Evolutionary conservation across 1,284 basidiomycete species (phyloP).

Genomic region (Tilletia indica): DNA sequence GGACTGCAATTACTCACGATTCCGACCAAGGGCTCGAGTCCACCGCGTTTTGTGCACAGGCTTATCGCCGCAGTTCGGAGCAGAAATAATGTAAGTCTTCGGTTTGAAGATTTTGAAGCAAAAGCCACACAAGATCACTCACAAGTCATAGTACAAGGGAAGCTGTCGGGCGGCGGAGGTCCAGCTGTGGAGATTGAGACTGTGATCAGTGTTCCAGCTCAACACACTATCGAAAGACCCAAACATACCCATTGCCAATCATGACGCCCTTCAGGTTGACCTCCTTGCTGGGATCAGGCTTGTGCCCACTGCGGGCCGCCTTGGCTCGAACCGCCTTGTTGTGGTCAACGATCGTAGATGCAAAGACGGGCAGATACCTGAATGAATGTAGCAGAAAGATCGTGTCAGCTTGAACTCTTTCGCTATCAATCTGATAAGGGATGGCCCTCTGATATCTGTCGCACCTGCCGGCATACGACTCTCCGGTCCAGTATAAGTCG

Average conservation of each 20-base stretch:
- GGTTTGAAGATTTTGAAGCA: background rate
- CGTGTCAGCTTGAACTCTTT: too few relatives aligned
- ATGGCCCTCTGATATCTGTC: too few relatives aligned
- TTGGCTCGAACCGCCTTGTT: constrained; percentile 62
- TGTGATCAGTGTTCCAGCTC: background rate
- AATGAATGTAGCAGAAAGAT: background rate
- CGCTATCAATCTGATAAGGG: too few relatives aligned
- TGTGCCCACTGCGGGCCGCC: constrained; percentile 61
- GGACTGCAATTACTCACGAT: background rate
- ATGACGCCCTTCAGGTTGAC: constrained; percentile 50
- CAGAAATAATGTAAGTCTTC: background rate
- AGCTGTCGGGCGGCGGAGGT: constrained; percentile 55
- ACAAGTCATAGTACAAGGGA: constrained; percentile 44
- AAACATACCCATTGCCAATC: constrained; percentile 49
- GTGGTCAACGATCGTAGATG: constrained; percentile 74
- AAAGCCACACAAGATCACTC: background rate
- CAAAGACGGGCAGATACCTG: constrained; percentile 79
- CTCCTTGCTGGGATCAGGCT: constrained; percentile 57
- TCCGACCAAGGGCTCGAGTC: constrained; percentile 14
- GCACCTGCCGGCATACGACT: constrained; percentile 73
- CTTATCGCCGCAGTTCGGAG: background rate
- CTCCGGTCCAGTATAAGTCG: constrained; percentile 58
- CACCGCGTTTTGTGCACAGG: constrained; percentile 6
- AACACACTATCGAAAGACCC: background rate
- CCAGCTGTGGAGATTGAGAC: background rate